Base-by-base conservation (phyloP, 2,329 filamentous ascomycete species). In the Alternaria triticina region DNA sequence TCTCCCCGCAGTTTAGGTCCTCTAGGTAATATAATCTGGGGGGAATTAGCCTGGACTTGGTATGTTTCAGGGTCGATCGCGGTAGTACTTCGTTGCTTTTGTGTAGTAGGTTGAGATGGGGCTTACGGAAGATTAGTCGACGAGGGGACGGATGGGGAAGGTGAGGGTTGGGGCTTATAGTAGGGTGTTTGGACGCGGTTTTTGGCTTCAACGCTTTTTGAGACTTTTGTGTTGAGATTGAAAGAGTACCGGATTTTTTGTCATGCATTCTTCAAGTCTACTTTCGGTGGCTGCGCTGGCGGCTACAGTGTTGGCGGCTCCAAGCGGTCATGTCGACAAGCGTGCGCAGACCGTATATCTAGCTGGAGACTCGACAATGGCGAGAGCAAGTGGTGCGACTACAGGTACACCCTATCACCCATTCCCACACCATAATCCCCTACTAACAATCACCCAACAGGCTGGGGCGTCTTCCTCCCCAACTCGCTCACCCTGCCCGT, bases 321-420 rank as follows among this genome's bases (percentile, higher is more conserved):
- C 77, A 10, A 67, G 61, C 63, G 55, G 61, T 27, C 55, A 57
- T 44, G 49, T 73, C 11, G 44, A 59, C 28, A 77, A 77, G 54
- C 75, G 76, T 22, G 75, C 77, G 23, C 77, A 72, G 20, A 87
- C 83, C 1, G 79, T 88, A 20, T 87, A 87, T 68, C 79, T 89
- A 40, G 86, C 85, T 9, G 88, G 88, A 33, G 88, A 90, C 73
- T 88, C 86, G 15, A 90, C 88, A 1, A 90, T 89, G 86, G 86
- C 86, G 3, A 76, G 74, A 44, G 81, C 76, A 11, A 84, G 83
- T 5, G 82, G 82, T 28, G 83, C 81, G 7, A 77, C 79, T 15
- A 82, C 78, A 15, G 82, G 82, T 81, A 73, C 36, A 45, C 27
- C 20, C 3, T 9, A 11, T 7, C 22, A 25, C n/a, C 2, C 46